phyloP scores from a whole-genome alignment of 83 land plant species.

The Thuja plicata region DNA sequence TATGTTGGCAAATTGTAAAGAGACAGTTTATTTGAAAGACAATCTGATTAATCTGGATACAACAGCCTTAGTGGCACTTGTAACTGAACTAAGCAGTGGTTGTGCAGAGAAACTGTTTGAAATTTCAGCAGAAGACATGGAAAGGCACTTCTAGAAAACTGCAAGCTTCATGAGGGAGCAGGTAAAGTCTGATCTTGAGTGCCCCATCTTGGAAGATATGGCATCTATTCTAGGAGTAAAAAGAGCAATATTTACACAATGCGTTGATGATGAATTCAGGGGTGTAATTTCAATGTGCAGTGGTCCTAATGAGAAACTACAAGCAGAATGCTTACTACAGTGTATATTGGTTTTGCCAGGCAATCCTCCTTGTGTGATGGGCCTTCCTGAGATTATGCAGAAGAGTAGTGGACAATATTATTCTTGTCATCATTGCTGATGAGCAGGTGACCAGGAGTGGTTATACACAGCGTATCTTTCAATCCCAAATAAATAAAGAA shows the following conservation, averaged over 20 bases:
- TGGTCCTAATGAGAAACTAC: constrained; percentile 60
- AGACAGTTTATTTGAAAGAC: constrained; percentile 12
- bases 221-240: constrained; percentile 24
- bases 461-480: too few relatives aligned
- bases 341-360: constrained; percentile 62
- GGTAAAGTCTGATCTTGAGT: constrained; percentile 77
- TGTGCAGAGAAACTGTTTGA: constrained; percentile 38
- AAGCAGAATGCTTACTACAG: constrained; percentile 60
- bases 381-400: constrained; percentile 52
- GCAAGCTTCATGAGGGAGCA: constrained; percentile 74
- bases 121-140: constrained; percentile 45
- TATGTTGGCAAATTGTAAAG: neutral
- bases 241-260: constrained; percentile 71
- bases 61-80: constrained; percentile 84
- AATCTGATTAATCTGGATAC: constrained; percentile 85
- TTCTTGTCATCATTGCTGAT: too few relatives aligned
- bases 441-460: too few relatives aligned
- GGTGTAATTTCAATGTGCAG: constrained; percentile 72
- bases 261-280: constrained; percentile 53
- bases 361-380: constrained; percentile 65
- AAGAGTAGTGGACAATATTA: too few relatives aligned
- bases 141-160: constrained; percentile 59
- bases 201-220: constrained; percentile 62
- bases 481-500: too few relatives aligned
- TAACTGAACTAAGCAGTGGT: constrained; percentile 90